These are phyloP conservation scores for Rhazya stricta DNA, from an alignment of 257 asterid genomes.

Conservation along the genomic window DNA sequence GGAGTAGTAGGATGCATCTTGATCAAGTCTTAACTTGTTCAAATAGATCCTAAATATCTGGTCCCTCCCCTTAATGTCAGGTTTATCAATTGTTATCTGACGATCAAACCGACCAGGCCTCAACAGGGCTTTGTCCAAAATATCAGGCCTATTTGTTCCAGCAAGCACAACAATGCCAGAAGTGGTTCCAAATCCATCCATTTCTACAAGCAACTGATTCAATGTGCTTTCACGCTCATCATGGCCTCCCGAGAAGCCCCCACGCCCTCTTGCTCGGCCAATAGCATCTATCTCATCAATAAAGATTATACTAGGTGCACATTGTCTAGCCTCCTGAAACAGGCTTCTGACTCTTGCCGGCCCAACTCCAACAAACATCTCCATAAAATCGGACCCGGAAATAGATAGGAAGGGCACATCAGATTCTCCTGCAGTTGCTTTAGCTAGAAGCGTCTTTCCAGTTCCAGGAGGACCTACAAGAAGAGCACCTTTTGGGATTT, in stretches of 20 bases:
- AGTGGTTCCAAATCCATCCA: conserved; percentile 92
- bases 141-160: conserved; percentile 86
- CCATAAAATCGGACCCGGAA: conserved; percentile 85
- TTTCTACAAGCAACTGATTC: conserved; percentile 90
- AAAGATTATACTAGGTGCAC: conserved; percentile 88
- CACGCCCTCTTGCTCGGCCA: conserved; percentile 78
- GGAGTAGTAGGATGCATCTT: conserved; percentile 65
- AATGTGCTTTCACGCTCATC: conserved; percentile 83
- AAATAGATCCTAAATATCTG: conserved; percentile 76
- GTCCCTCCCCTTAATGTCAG: conserved; percentile 85
- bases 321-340: conserved; percentile 82
- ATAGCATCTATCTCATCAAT: conserved; percentile 92
- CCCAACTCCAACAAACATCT: conserved; percentile 89
- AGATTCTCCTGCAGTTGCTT: conserved; percentile 95
- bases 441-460: conserved; percentile 88
- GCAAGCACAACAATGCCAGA: conserved; percentile 89
- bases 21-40: conserved; percentile 72
- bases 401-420: conserved; percentile 84
- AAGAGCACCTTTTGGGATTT: conserved; percentile 89
- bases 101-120: conserved; percentile 97
- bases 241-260: conserved; percentile 52
- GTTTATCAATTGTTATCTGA: conserved; percentile 76
- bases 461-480: conserved; percentile 97
- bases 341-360: conserved; percentile 79
- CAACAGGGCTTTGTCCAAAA: conserved; percentile 76